These are phyloP conservation scores for Clavariopsis aquatica DNA, from an alignment of 495 filamentous ascomycete species.

Conservation along the genomic window DNA sequence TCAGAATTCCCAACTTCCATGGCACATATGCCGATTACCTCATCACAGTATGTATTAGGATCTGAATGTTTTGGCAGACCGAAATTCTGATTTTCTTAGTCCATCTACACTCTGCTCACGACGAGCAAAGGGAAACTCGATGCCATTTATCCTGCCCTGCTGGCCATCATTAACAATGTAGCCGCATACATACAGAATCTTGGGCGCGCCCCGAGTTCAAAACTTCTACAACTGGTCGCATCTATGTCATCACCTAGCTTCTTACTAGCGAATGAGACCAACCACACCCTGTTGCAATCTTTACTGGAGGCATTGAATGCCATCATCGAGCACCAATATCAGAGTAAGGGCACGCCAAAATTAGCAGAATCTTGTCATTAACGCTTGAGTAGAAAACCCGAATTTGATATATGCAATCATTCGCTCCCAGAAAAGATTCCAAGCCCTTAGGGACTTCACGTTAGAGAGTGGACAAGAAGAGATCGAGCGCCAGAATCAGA, in stretches of 20 bases:
- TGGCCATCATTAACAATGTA: conserved; percentile 92
- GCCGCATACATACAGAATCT: conserved; percentile 78
- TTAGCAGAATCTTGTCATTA: neutral
- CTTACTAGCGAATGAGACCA: conserved; percentile 91
- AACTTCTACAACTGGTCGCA: conserved; percentile 83
- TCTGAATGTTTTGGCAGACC: neutral
- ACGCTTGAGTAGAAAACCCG: conserved; percentile 55
- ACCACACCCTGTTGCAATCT: conserved; percentile 77
- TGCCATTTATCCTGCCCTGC: conserved; percentile 86
- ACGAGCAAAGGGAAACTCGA: conserved; percentile 88
- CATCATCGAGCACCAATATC: conserved; percentile 88
- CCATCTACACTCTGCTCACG: conserved; percentile 88
- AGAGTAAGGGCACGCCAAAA: conserved; percentile 53
- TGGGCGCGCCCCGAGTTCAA: conserved; percentile 72
- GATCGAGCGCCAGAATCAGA: conserved; percentile 76
- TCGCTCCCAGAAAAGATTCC: conserved; percentile 78
- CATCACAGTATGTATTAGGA: conserved; percentile 69
- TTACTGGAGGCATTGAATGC: conserved; percentile 89
- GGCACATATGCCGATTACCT: conserved; percentile 94
- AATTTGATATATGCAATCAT: conserved; percentile 81
- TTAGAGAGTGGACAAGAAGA: conserved; percentile 95
- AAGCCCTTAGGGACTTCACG: conserved; percentile 86
- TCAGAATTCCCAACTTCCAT: conserved; percentile 78
- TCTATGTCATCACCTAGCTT: conserved; percentile 96
- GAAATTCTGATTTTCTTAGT: conserved; percentile 61